phyloP scores from a whole-genome alignment of 768 basidiomycete genomes.

The Hypsizygus marmoreus region DNA sequence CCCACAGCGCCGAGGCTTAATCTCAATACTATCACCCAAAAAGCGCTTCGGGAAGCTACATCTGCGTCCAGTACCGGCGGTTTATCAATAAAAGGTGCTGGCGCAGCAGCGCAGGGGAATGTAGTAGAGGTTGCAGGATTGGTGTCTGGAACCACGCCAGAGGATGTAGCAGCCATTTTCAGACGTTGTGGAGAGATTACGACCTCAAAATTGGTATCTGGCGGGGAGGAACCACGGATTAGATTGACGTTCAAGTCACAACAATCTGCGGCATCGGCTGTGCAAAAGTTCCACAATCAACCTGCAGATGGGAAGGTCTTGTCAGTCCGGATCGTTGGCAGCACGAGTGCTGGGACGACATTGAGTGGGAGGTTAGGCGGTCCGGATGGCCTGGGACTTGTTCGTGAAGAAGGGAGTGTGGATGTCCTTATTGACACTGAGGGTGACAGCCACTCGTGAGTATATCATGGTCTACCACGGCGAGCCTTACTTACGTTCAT shows the following conservation, averaged over 20 bases:
- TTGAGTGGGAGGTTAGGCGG: slow-evolving; percentile 62
- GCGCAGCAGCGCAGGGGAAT: slow-evolving; percentile 51
- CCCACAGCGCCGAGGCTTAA: slow-evolving; percentile 52
- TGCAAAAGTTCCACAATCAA: slow-evolving; percentile 76
- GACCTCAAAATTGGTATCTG: slow-evolving; percentile 40
- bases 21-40: slow-evolving; percentile 52
- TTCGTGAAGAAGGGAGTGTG: slow-evolving; percentile 54
- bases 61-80: slow-evolving; percentile 27
- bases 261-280: slow-evolving; percentile 62
- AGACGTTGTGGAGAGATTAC: slow-evolving; percentile 73
- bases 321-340: slow-evolving; percentile 63
- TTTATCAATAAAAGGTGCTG: slow-evolving; percentile 72
- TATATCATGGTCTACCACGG: slow-evolving; percentile 13
- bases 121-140: slow-evolving; percentile 77
- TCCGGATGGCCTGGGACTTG: slow-evolving; percentile 51
- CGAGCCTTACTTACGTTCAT: not conserved
- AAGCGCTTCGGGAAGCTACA: slow-evolving; percentile 66
- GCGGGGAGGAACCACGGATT: slow-evolving; percentile 51
- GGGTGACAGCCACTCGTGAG: slow-evolving; percentile 58
- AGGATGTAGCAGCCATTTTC: slow-evolving; percentile 86
- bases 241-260: slow-evolving; percentile 73
- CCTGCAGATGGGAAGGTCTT: slow-evolving; percentile 81
- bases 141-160: slow-evolving; percentile 75
- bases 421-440: slow-evolving; percentile 61
- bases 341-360: slow-evolving; percentile 47